A percentile compares a stretch with the other conserved stretches of the same genome.
Conservation (phyloP, 805 yeast species). For the Saccharomycopsis sp. region DNA sequence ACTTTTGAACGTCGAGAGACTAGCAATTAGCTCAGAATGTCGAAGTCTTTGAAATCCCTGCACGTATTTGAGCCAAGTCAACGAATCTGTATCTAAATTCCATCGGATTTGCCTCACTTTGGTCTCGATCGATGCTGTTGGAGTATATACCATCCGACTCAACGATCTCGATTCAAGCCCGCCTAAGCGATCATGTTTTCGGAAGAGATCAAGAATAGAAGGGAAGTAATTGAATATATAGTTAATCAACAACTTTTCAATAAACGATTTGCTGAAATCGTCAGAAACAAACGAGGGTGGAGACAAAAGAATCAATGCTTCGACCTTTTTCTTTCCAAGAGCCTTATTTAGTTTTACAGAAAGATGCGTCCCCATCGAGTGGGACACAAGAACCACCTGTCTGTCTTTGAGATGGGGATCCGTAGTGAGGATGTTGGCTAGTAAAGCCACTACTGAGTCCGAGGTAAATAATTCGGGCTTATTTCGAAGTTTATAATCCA, state of each 20-base stretch:
- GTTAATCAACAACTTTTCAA: background rate
- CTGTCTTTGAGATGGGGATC: constrained; percentile 21
- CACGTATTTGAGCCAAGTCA: constrained; percentile 47
- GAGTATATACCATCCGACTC: constrained; percentile 41
- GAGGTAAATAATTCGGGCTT: constrained; percentile 20
- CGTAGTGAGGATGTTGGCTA: constrained; percentile 14
- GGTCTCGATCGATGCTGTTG: constrained; percentile 23
- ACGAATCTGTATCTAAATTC: constrained; percentile 59
- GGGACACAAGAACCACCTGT: constrained; percentile 49
- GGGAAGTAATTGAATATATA: constrained; percentile 6
- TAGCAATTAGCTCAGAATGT: constrained; percentile 39
- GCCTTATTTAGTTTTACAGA: constrained; percentile 38
- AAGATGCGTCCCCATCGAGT: constrained; percentile 67
- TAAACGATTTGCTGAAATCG: background rate
- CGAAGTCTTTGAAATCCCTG: constrained; percentile 42
- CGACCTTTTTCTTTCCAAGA: constrained; percentile 29
- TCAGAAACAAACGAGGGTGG: constrained; percentile 36
- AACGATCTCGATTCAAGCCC: constrained; percentile 60
- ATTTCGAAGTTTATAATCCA: background rate
- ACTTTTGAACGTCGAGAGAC: constrained; percentile 32
- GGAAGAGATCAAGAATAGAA: constrained; percentile 43
- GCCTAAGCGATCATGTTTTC: constrained; percentile 54
- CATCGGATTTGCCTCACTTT: constrained; percentile 54
- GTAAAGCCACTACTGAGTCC: constrained; percentile 13
- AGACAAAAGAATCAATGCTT: constrained; percentile 40